phyloP scores from a whole-genome alignment of 176 grass and related monocot genomes.

The Paspalum vaginatum region DNA sequence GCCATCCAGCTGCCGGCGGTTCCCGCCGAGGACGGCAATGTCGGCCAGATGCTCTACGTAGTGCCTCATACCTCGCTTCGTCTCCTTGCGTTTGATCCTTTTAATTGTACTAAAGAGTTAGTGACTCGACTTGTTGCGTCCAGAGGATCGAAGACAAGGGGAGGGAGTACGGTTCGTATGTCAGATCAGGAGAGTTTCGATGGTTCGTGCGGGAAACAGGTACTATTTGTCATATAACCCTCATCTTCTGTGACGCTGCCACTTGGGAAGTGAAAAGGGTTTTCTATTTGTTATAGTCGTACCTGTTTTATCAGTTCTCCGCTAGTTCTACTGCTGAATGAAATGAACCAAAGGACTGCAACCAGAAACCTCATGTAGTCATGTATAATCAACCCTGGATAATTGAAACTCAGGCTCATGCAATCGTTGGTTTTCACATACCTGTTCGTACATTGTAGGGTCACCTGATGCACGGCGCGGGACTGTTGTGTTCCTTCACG shows the following conservation, averaged over 20 bases:
- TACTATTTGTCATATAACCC: conserved; percentile 25
- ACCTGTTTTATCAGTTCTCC: neutral
- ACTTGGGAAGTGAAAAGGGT: too few species aligned
- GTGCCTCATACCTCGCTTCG: conserved; percentile 3
- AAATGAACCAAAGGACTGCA: neutral
- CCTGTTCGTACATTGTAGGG: conserved; percentile 49
- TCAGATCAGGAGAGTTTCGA: conserved; percentile 75
- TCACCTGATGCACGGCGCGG: conserved; percentile 57
- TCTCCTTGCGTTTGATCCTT: neutral
- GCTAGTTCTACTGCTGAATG: conserved; percentile 11
- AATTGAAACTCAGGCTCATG: conserved; percentile 6
- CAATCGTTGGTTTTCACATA: neutral
- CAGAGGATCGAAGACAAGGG: conserved; percentile 94
- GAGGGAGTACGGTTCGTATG: conserved; percentile 70
- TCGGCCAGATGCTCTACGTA: conserved; percentile 99
- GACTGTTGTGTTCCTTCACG: conserved; percentile 86
- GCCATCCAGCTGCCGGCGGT: conserved; percentile 83
- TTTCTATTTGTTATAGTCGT: neutral
- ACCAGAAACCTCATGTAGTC: neutral
- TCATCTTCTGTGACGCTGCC: neutral
- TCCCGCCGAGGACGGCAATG: conserved; percentile 90
- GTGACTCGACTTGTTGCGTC: conserved; percentile 25
- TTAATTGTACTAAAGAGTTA: neutral
- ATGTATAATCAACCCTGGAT: neutral
- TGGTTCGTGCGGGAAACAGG: conserved; percentile 98